Conservation (phyloP, 345 rosid genomes). For the Pseudoturritis turrita region DNA sequence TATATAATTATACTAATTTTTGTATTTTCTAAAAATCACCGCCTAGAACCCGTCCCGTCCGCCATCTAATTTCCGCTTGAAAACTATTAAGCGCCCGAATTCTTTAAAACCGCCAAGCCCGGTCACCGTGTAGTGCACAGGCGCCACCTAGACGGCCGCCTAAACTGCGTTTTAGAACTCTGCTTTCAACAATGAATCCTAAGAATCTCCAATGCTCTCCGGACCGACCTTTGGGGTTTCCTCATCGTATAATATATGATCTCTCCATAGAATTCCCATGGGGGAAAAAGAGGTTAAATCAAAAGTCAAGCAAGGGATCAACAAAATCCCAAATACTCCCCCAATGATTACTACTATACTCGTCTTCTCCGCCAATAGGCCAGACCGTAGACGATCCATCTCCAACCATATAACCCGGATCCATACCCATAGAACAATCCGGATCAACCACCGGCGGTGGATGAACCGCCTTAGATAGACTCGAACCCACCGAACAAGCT, state of each 20-base stretch:
- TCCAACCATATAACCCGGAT: constrained; percentile 41
- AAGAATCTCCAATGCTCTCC: background rate
- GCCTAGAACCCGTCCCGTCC: too few species aligned
- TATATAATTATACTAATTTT: too few species aligned
- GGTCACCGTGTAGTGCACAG: too few species aligned
- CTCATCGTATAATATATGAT: constrained; percentile 8
- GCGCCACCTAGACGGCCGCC: too few species aligned
- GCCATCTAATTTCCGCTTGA: too few species aligned
- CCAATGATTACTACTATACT: constrained; percentile 37
- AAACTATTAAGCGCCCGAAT: too few species aligned
- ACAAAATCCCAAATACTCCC: constrained; percentile 57
- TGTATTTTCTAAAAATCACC: too few species aligned
- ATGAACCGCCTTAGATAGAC: constrained; percentile 29
- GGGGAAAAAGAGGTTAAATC: background rate
- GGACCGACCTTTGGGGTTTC: background rate
- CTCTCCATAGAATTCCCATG: background rate
- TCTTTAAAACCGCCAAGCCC: too few species aligned
- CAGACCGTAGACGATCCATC: constrained; percentile 51
- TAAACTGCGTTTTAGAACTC: too few species aligned
- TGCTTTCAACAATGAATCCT: background rate
- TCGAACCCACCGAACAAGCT: constrained; percentile 45
- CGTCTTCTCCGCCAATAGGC: constrained; percentile 66
- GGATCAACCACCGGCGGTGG: constrained; percentile 19
- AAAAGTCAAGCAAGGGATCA: constrained; percentile 57
- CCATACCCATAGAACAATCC: constrained; percentile 38